phyloP scores from a whole-genome alignment of 768 basidiomycete species.

The Suillus discolor region DNA sequence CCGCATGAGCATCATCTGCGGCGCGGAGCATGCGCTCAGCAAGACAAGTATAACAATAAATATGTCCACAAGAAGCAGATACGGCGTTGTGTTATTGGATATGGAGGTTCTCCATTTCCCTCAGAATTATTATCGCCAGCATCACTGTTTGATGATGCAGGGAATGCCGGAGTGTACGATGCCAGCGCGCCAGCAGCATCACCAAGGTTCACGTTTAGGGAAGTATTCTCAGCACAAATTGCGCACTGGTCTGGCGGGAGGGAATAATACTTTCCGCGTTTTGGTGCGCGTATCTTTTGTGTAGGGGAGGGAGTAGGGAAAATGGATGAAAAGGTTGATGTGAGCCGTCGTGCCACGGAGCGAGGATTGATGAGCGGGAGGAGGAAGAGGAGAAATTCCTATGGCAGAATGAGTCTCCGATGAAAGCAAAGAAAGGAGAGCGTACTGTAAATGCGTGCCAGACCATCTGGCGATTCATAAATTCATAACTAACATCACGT shows the following conservation, averaged over 20 bases:
- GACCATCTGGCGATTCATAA: constrained; percentile 99
- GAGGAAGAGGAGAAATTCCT: constrained; percentile 96
- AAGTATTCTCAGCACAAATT: constrained; percentile 82
- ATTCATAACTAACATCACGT: constrained; percentile 94
- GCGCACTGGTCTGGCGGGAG: constrained; percentile 82
- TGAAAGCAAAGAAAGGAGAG: constrained; percentile 9
- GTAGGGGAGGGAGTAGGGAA: constrained; percentile 31
- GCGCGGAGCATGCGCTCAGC: constrained; percentile 78
- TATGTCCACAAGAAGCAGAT: constrained; percentile 83
- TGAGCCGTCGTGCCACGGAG: constrained; percentile 59
- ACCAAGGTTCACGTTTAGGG: constrained; percentile 57
- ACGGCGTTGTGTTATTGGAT: constrained; percentile 82
- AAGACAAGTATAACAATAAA: constrained; percentile 94
- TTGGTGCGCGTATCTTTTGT: constrained; percentile 17
- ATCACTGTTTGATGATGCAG: constrained; percentile 14
- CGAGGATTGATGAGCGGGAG: constrained; percentile 82
- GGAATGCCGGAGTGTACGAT: constrained; percentile 28
- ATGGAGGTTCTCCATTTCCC: constrained; percentile 45
- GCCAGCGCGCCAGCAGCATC: constrained; percentile 54
- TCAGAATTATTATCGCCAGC: not conserved
- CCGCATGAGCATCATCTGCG: constrained; percentile 58
- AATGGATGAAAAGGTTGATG: constrained; percentile 38
- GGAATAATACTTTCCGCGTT: constrained; percentile 64
- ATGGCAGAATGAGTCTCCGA: constrained; percentile 9
- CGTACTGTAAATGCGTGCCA: constrained; percentile 98